Percentiles rank a stretch among this genome's conserved stretches.
phyloP scores from a whole-genome alignment of 768 basidiomycete species.

The Piloderma croceum region DNA sequence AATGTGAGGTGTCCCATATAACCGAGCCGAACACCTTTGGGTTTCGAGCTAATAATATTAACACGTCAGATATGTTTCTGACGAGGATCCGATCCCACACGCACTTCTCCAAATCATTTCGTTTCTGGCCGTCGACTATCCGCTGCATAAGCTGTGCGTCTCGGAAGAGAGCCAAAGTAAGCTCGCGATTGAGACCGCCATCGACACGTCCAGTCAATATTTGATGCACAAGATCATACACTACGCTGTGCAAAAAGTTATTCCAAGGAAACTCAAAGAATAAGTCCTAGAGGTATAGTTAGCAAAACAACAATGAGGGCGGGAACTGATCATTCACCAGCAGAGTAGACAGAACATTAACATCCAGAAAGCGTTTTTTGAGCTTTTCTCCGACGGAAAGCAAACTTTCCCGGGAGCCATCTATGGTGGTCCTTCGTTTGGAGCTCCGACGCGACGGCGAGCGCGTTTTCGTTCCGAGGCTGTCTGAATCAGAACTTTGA shows the following conservation, averaged over 20 bases:
- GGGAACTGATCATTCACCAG: slow-evolving; percentile 45
- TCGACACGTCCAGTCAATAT: slow-evolving; percentile 86
- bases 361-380: slow-evolving; percentile 72
- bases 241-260: slow-evolving; percentile 94
- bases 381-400: slow-evolving; percentile 70
- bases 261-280: slow-evolving; percentile 98
- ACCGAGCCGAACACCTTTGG: slow-evolving; percentile 76
- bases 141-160: slow-evolving; percentile 79
- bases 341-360: slow-evolving; percentile 66
- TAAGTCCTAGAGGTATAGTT: slow-evolving; percentile 54
- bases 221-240: slow-evolving; percentile 95
- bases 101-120: slow-evolving; percentile 74
- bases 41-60: slow-evolving; percentile 49
- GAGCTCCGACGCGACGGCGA: slow-evolving; percentile 54
- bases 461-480: slow-evolving; percentile 25
- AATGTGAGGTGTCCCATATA: slow-evolving; percentile 97
- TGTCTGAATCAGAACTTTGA: slow-evolving; percentile 23
- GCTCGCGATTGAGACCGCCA: slow-evolving; percentile 75
- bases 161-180: slow-evolving; percentile 80
- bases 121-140: slow-evolving; percentile 80
- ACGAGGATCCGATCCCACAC: slow-evolving; percentile 12
- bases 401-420: slow-evolving; percentile 28
- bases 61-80: background rate
- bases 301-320: slow-evolving; percentile 1
- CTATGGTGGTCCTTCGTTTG: slow-evolving; percentile 36